Conservation (phyloP, 78 protist genomes). For the slime mould (Dictyostelium discoideum) region dicty_2.7 NC_007090.3:3051501-3052000, state of each 20-base stretch:
- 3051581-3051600: background rate
- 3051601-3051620: constrained; percentile 18
- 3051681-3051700: background rate
- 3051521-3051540: background rate
- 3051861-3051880: constrained; percentile 63
- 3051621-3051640: background rate
- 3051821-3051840: background rate
- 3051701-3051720: background rate
- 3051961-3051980: constrained; percentile 52
- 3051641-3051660: background rate
- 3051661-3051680: background rate
- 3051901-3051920: constrained; percentile 22
- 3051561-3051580: background rate
- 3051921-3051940: constrained; percentile 25
- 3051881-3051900: constrained; percentile 47
- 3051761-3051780: background rate
- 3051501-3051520: background rate
- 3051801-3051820: background rate
- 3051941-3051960: constrained; percentile 37
- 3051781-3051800: background rate
- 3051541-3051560: background rate
- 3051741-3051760: background rate
- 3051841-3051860: constrained; percentile 20
- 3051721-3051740: no score
- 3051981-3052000: constrained; percentile 21